A percentile compares a stretch with the other conserved stretches of the same genome.
phyloP scores from a whole-genome alignment of 1,139 yeast species.

The Hemisphaericaspora lyxosophila region DNA sequence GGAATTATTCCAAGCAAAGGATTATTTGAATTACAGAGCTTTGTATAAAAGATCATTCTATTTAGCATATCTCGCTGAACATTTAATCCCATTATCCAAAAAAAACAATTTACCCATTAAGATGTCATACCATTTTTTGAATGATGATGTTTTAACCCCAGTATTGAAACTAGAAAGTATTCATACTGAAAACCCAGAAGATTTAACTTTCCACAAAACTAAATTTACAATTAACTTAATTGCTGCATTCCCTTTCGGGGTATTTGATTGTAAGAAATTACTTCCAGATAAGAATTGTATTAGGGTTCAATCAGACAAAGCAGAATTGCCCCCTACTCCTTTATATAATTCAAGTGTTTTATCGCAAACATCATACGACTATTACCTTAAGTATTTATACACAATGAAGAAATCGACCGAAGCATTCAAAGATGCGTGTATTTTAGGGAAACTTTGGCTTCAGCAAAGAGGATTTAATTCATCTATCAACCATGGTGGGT shows the following conservation, averaged over 20 bases:
- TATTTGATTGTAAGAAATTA: constrained; percentile 74
- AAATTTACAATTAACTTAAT: constrained; percentile 71
- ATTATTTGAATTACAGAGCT: constrained; percentile 85
- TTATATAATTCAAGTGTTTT: constrained; percentile 79
- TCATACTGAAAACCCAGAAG: constrained; percentile 47
- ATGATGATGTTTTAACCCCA: constrained; percentile 69
- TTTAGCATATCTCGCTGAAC: constrained; percentile 71
- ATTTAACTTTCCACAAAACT: constrained; percentile 61
- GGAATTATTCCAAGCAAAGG: constrained; percentile 75
- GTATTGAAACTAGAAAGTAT: constrained; percentile 55
- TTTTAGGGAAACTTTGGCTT: constrained; percentile 86
- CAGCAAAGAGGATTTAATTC: constrained; percentile 81
- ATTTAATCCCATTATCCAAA: constrained; percentile 54
- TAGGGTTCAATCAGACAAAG: constrained; percentile 55
- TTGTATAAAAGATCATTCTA: constrained; percentile 88
- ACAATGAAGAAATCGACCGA: constrained; percentile 74
- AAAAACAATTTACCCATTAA: constrained; percentile 57
- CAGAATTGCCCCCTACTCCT: constrained; percentile 74
- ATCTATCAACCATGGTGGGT: constrained; percentile 66
- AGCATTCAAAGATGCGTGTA: constrained; percentile 85
- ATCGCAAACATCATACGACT: constrained; percentile 64
- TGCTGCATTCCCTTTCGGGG: constrained; percentile 68
- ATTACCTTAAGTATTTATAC: constrained; percentile 73
- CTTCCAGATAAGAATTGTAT: constrained; percentile 78
- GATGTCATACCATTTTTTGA: constrained; percentile 55